These are phyloP conservation scores for Diplodia seriata DNA, from an alignment of 2,329 filamentous ascomycete species.

Conservation along the genomic window DNA sequence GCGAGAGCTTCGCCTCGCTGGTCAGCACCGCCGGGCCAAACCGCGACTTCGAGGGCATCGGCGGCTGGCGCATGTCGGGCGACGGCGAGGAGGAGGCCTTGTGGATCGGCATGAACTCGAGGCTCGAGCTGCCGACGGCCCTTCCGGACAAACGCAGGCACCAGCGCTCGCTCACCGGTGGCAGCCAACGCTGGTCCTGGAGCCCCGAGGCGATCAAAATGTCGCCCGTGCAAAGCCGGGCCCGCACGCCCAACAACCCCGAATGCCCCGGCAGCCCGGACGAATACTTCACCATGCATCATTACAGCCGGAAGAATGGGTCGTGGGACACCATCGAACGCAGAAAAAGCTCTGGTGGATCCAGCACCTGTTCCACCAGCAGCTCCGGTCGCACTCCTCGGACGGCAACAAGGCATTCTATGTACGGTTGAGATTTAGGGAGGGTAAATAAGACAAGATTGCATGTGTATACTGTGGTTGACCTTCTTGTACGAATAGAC, in stretches of 20 bases:
- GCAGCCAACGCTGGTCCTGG: slow-evolving; percentile 40
- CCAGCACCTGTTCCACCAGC: slow-evolving; percentile 31
- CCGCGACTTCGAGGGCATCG: slow-evolving; percentile 54
- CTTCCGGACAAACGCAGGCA: slow-evolving; percentile 37
- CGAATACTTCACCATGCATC: slow-evolving; percentile 34
- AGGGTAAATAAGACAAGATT: slow-evolving; percentile 2
- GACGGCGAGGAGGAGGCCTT: slow-evolving; percentile 52
- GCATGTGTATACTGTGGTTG: not conserved
- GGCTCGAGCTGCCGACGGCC: slow-evolving; percentile 48
- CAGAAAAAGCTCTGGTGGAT: slow-evolving; percentile 27
- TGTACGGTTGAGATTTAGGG: slow-evolving; percentile 17
- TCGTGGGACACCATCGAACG: slow-evolving; percentile 20
- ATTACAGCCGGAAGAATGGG: slow-evolving; percentile 15
- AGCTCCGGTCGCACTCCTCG: slow-evolving; percentile 28
- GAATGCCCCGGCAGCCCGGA: slow-evolving; percentile 29
- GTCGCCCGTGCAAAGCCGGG: slow-evolving; percentile 42
- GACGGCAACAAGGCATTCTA: slow-evolving; percentile 16
- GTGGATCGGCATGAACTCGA: slow-evolving; percentile 54
- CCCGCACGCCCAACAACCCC: slow-evolving; percentile 19
- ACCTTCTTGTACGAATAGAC: not conserved
- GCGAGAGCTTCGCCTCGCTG: slow-evolving; percentile 45
- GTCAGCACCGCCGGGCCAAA: slow-evolving; percentile 43
- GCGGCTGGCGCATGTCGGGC: slow-evolving; percentile 49
- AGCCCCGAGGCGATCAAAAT: slow-evolving; percentile 47
- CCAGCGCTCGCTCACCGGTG: slow-evolving; percentile 46